Conservation (phyloP, 768 basidiomycete species). For the Amanita exitialis region DNA sequence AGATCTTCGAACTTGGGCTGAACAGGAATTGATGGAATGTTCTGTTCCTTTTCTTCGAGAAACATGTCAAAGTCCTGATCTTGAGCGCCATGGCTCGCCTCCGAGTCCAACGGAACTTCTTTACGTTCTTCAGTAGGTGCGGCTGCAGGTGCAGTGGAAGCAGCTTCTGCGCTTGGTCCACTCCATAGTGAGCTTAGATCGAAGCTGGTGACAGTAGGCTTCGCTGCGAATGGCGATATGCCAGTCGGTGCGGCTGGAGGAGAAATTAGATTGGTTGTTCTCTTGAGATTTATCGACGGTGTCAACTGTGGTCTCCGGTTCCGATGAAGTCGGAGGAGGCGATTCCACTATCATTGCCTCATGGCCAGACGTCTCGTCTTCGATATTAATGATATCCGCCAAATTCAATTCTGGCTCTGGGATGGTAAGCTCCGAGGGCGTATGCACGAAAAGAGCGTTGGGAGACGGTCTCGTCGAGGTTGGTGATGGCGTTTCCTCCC, state of each 20-base stretch:
- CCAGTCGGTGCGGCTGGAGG: constrained; percentile 22
- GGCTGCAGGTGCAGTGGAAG: constrained; percentile 9
- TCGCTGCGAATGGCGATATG: constrained; percentile 39
- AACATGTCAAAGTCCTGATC: constrained; percentile 88
- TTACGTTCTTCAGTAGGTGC: constrained; percentile 22
- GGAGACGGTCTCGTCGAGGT: constrained; percentile 7
- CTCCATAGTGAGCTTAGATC: constrained; percentile 69
- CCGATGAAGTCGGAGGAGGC: constrained; percentile 10
- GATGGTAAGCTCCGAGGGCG: constrained; percentile 28
- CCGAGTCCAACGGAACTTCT: constrained; percentile 36
- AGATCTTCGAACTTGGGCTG: constrained; percentile 44
- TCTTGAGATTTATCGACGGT: constrained; percentile 10
- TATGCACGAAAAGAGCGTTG: constrained; percentile 19
- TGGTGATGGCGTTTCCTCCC: constrained; percentile 1
- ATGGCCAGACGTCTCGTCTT: constrained; percentile 42
- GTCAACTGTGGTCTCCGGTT: constrained; percentile 2
- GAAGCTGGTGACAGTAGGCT: constrained; percentile 26
- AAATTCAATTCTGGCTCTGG: constrained; percentile 61
- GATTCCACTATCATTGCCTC: constrained; percentile 19
- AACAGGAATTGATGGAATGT: constrained; percentile 26
- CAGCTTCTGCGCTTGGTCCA: constrained; percentile 27
- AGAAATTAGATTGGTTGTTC: constrained; percentile 3
- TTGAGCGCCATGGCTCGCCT: constrained; percentile 33
- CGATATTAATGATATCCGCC: constrained; percentile 69
- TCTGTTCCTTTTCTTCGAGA: constrained; percentile 31